A percentile compares a stretch with the other conserved stretches of the same genome.
These are phyloP conservation scores for Lathyrus oleraceus DNA, from an alignment of 306 rosid genomes.

Conservation along the genomic window DNA sequence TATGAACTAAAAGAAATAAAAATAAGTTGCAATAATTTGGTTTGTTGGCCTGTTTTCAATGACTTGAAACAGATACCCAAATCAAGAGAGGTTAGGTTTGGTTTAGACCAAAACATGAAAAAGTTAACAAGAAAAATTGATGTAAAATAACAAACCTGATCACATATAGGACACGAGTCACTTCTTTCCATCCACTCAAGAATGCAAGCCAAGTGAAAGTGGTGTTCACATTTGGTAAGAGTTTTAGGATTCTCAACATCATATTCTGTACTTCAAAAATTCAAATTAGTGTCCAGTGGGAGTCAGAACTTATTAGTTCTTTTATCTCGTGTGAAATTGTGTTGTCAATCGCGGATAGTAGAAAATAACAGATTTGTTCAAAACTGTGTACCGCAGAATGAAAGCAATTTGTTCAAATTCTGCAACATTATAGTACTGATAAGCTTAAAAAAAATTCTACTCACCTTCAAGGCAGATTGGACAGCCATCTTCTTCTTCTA, in stretches of 20 bases:
- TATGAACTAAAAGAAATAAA: neutral
- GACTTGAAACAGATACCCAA: neutral
- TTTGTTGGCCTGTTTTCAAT: neutral
- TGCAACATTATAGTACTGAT: neutral
- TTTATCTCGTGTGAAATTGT: neutral
- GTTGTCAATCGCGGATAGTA: neutral
- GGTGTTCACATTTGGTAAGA: conserved; percentile 62
- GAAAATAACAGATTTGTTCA: neutral
- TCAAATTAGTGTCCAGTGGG: conserved; percentile 8
- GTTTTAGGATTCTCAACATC: conserved; percentile 62
- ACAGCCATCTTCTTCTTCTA: conserved; percentile 79
- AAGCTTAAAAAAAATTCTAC: conserved; percentile 9
- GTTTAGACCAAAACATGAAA: neutral
- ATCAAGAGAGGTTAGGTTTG: neutral
- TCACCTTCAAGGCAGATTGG: conserved; percentile 90
- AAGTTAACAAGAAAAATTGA: conserved; percentile 15
- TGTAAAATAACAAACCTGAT: conserved; percentile 53
- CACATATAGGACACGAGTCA: conserved; percentile 77
- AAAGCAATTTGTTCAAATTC: neutral
- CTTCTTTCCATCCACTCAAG: conserved; percentile 87
- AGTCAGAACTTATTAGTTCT: conserved; percentile 1
- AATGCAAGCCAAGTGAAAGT: conserved; percentile 78
- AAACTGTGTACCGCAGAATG: neutral
- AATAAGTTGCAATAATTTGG: neutral
- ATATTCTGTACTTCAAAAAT: conserved; percentile 52